These are phyloP conservation scores for Chlamydomonas sp. DNA, from an alignment of 139 green algal genomes.

Conservation along the genomic window DNA sequence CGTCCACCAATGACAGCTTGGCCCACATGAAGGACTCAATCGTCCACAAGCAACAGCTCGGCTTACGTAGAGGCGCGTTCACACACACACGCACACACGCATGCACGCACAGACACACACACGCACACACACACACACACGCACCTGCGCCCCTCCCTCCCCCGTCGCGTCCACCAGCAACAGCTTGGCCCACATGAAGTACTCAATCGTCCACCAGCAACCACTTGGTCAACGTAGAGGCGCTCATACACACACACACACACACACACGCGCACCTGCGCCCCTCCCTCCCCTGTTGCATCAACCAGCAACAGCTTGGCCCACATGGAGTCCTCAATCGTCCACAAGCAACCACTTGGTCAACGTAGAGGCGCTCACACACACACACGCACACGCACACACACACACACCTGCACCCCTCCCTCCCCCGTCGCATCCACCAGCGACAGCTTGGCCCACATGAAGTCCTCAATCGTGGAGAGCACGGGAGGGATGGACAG, in stretches of 20 bases:
- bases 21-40: constrained; percentile 90
- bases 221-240: no score
- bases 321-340: constrained; percentile 93
- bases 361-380: no score
- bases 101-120: no score
- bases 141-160: no score
- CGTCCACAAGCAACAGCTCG: constrained; percentile 57
- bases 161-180: constrained; percentile 31
- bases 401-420: not conserved
- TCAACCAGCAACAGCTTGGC: constrained; percentile 58
- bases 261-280: not conserved
- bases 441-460: constrained; percentile 75
- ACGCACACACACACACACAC: no score
- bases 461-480: constrained; percentile 86
- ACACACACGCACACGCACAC: no score
- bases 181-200: constrained; percentile 82
- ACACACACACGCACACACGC: no score
- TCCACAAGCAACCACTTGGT: no score
- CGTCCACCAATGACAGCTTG: constrained; percentile 49
- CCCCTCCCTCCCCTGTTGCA: not conserved
- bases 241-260: no score
- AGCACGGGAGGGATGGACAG: constrained; percentile 53
- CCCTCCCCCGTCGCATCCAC: constrained; percentile 18
- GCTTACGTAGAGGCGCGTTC: constrained; percentile 91
- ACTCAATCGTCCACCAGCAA: constrained; percentile 78